Conservation (phyloP, 2,329 filamentous ascomycete species). For the Celoporthe dispersa region DNA sequence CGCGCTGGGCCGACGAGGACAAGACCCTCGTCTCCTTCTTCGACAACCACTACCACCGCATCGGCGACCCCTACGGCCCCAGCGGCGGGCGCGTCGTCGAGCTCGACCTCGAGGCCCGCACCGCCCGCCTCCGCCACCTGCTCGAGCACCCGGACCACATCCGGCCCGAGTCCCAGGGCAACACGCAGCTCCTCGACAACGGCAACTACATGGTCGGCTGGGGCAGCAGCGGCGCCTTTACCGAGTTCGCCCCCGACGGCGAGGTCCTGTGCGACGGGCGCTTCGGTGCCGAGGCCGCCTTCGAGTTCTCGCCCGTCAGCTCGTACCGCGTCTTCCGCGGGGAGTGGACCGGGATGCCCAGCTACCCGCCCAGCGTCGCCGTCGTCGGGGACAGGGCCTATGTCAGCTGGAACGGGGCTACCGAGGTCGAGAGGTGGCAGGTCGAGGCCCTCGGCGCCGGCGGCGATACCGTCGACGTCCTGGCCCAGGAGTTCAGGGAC, state of each 20-base stretch:
- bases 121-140: slow-evolving; percentile 37
- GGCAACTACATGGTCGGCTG: slow-evolving; percentile 61
- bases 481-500: slow-evolving; percentile 25
- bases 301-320: slow-evolving; percentile 29
- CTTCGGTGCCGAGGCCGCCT: slow-evolving; percentile 29
- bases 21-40: slow-evolving; percentile 41
- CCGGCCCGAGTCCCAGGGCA: slow-evolving; percentile 41
- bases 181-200: slow-evolving; percentile 57
- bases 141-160: slow-evolving; percentile 37
- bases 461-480: slow-evolving; percentile 2
- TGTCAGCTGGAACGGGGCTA: slow-evolving; percentile 33
- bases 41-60: slow-evolving; percentile 39
- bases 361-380: slow-evolving; percentile 21
- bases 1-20: slow-evolving; percentile 34
- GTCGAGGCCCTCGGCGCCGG: slow-evolving; percentile 26
- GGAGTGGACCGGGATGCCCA: slow-evolving; percentile 28
- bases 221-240: slow-evolving; percentile 34
- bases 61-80: slow-evolving; percentile 29
- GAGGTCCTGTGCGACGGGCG: slow-evolving; percentile 31
- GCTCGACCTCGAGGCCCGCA: slow-evolving; percentile 37
- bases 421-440: slow-evolving; percentile 30
- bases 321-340: slow-evolving; percentile 32
- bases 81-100: slow-evolving; percentile 34
- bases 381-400: slow-evolving; percentile 26
- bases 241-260: slow-evolving; percentile 29